Conservation (phyloP, 2,329 filamentous ascomycete species). For the Cordyceps fumosorosea region DNA sequence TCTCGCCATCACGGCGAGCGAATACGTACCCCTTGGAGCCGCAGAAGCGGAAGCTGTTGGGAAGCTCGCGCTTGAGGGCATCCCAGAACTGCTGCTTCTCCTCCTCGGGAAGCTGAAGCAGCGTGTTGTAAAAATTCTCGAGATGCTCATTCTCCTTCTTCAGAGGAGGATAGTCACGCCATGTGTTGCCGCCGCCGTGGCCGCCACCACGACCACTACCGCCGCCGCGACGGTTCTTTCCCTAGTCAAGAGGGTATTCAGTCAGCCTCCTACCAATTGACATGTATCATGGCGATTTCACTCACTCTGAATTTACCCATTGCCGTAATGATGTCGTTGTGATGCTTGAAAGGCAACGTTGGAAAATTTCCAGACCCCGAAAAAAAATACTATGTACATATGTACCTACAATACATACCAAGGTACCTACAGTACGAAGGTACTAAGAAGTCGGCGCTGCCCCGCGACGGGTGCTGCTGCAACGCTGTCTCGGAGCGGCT, state of each 20-base stretch:
- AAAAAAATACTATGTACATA: neutral
- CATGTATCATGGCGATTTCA: neutral
- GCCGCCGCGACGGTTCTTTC: constrained; percentile 33
- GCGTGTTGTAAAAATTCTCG: constrained; percentile 77
- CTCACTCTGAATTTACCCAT: constrained; percentile 14
- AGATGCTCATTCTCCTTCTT: constrained; percentile 77
- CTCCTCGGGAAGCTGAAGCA: constrained; percentile 67
- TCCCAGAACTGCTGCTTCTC: constrained; percentile 82
- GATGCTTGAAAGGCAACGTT: neutral
- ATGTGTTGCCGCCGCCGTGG: constrained; percentile 18
- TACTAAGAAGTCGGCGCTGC: too few species aligned
- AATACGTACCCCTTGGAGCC: constrained; percentile 74
- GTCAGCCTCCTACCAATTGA: constrained; percentile 6
- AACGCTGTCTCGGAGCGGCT: neutral
- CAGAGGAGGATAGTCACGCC: constrained; percentile 38
- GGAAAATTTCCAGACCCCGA: constrained; percentile 4
- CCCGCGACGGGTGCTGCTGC: too few species aligned
- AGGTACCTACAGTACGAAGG: neutral
- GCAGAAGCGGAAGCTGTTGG: constrained; percentile 96
- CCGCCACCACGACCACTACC: constrained; percentile 28
- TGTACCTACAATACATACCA: too few species aligned
- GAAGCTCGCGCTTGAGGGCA: constrained; percentile 73
- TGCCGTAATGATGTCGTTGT: constrained; percentile 1
- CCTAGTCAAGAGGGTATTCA: neutral
- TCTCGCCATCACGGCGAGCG: neutral